Evolutionary conservation across 331 rosid genomes (phyloP).

Genomic region (Rhamnella rubrinervis): DNA sequence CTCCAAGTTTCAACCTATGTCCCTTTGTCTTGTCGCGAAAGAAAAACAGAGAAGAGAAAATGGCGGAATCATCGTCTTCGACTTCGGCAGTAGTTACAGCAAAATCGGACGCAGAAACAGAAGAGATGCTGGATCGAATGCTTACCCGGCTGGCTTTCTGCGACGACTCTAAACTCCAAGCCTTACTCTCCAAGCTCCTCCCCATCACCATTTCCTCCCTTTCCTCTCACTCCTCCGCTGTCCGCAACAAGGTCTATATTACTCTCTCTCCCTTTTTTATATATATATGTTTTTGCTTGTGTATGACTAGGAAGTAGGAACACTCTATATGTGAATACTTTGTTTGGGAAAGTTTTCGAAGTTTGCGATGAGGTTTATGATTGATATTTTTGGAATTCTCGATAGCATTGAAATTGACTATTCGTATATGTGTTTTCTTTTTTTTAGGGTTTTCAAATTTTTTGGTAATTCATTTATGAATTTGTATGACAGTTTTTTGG

Average conservation of each 20-base stretch:
- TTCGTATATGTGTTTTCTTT: neutral
- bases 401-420: neutral
- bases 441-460: conserved; percentile 11
- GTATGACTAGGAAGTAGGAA: neutral
- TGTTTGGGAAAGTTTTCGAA: neutral
- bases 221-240: conserved; percentile 58
- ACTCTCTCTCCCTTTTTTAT: neutral
- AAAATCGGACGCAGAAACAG: conserved; percentile 66
- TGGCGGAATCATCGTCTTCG: conserved; percentile 73
- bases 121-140: conserved; percentile 83
- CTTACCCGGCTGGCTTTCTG: conserved; percentile 89
- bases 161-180: conserved; percentile 83
- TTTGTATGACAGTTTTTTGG: neutral
- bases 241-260: conserved; percentile 74
- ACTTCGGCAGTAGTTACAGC: conserved; percentile 22
- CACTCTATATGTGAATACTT: neutral
- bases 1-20: too few species aligned
- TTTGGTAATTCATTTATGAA: neutral
- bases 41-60: conserved; percentile 4
- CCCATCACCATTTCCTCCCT: conserved; percentile 76
- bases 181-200: conserved; percentile 76
- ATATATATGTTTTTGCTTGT: neutral
- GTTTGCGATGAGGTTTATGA: neutral
- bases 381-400: neutral
- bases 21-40: neutral